phyloP scores from a whole-genome alignment of 225 moss, liverwort and hornwort genomes.

The Lunularia cruciata region DNA sequence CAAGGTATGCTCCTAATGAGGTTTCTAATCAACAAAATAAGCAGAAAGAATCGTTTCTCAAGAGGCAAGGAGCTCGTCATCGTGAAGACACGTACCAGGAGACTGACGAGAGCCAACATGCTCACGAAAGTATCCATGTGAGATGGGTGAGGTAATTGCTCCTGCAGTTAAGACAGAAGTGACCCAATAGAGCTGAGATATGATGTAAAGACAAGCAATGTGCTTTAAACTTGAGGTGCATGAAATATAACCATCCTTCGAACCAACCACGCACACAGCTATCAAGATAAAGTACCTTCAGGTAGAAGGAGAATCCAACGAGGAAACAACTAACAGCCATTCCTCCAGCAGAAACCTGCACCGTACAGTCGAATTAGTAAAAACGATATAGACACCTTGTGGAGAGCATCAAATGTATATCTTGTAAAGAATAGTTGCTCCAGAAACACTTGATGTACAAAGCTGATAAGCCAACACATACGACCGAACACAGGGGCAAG shows the following conservation, averaged over 20 bases:
- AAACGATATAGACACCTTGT: background rate
- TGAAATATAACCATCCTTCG: background rate
- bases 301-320: constrained; percentile 51
- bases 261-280: background rate
- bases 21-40: too few relatives aligned
- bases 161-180: constrained; percentile 22
- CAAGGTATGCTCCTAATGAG: too few relatives aligned
- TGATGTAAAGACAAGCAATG: background rate
- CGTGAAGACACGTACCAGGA: constrained; percentile 33
- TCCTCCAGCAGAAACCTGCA: constrained; percentile 52
- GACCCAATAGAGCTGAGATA: too few relatives aligned
- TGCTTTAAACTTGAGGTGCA: background rate
- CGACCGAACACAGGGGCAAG: background rate
- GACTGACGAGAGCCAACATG: constrained; percentile 38
- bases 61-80: background rate
- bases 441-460: background rate
- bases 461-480: background rate
- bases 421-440: background rate
- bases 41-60: background rate
- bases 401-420: background rate
- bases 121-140: constrained; percentile 39
- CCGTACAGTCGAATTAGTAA: background rate
- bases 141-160: constrained; percentile 26
- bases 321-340: constrained; percentile 50
- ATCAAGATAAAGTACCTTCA: constrained; percentile 28